phyloP scores from a whole-genome alignment of 345 rosid species.

The Euphorbia peplus region DNA sequence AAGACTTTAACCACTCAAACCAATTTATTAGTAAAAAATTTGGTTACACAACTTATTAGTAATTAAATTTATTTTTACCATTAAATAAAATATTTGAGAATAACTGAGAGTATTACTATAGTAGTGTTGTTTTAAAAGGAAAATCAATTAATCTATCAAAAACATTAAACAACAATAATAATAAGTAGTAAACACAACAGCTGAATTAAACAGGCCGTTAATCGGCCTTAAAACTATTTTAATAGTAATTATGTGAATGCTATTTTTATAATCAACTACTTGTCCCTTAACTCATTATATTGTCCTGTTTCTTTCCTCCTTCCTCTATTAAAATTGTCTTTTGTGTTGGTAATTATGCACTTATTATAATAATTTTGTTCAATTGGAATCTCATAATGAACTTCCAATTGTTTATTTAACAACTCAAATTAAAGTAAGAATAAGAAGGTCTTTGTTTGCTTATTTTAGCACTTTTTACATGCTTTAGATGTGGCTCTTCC shows the following conservation, averaged over 20 bases:
- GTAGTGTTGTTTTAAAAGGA: too few species aligned
- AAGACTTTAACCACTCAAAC: too few species aligned
- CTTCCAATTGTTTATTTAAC: not conserved
- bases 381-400: not conserved
- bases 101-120: too few species aligned
- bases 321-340: slow-evolving; percentile 29
- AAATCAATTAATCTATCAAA: too few species aligned
- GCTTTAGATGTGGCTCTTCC: not conserved
- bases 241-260: not conserved
- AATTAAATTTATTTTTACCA: too few species aligned
- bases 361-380: slow-evolving; percentile 13
- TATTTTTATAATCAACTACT: not conserved
- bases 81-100: too few species aligned
- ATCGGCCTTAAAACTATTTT: not conserved
- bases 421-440: slow-evolving; percentile 1
- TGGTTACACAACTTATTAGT: too few species aligned
- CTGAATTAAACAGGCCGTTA: too few species aligned
- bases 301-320: slow-evolving; percentile 17
- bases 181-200: too few species aligned
- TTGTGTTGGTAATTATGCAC: slow-evolving; percentile 21
- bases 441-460: not conserved
- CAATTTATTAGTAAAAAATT: too few species aligned
- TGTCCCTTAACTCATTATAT: not conserved
- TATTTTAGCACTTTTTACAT: not conserved
- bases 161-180: too few species aligned